Evolutionary conservation across 139 green algal species (phyloP).

Genomic region (Parachlorella kessleri): DNA sequence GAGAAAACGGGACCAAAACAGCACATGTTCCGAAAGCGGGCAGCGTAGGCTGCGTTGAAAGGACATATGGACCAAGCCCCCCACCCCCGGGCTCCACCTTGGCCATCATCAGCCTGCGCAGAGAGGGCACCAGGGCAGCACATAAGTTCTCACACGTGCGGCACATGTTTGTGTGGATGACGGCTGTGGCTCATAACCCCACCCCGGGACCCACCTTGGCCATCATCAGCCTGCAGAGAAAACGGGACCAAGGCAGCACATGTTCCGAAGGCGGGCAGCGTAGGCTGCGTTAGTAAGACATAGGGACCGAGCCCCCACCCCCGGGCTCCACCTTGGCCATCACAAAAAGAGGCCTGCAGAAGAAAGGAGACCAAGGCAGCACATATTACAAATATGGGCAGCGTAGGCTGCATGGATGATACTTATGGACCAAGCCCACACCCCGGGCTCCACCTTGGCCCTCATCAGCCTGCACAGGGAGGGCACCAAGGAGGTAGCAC

Average conservation of each 20-base stretch:
- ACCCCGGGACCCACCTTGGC: conserved; percentile 36
- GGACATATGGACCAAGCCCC: too few species aligned
- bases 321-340: conserved; percentile 44
- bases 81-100: conserved; percentile 38
- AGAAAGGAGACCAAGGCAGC: too few species aligned
- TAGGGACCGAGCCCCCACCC: conserved; percentile 49
- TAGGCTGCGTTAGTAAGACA: too few species aligned
- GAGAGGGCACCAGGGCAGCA: conserved; percentile 37
- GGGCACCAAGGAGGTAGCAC: conserved; percentile 44
- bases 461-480: conserved; percentile 36
- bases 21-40: background rate
- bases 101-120: conserved; percentile 37
- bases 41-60: too few species aligned
- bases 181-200: too few species aligned
- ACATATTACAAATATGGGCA: background rate
- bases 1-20: too few species aligned
- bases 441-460: conserved; percentile 36
- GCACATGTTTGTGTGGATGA: too few species aligned
- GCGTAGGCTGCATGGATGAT: too few species aligned
- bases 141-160: conserved; percentile 28
- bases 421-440: too few species aligned
- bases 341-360: conserved; percentile 27
- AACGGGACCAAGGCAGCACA: conserved; percentile 47
- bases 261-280: conserved; percentile 14
- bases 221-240: conserved; percentile 35